These are phyloP conservation scores for Moricandia arvensis DNA, from an alignment of 345 rosid species.

Conservation along the genomic window DNA sequence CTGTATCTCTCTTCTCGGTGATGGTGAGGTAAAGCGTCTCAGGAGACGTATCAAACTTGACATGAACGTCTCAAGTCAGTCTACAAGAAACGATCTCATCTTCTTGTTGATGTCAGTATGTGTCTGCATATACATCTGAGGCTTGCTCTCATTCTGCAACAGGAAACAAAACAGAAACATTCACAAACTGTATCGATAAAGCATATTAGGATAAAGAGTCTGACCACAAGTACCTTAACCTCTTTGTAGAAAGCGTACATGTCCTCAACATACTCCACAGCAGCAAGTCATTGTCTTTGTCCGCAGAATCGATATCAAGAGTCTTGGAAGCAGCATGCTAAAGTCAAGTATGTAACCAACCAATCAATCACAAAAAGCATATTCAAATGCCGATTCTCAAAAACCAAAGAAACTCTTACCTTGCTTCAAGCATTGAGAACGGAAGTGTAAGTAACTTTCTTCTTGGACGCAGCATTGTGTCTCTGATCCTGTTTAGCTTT, in stretches of 20 bases:
- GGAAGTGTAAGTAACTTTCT: not conserved
- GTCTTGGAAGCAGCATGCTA: constrained; percentile 51
- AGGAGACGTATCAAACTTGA: constrained; percentile 73
- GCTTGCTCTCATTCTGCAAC: constrained; percentile 68
- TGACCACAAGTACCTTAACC: constrained; percentile 50
- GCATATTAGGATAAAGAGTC: not conserved
- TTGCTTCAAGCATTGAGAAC: not conserved
- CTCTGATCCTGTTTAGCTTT: not conserved
- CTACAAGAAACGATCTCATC: constrained; percentile 83
- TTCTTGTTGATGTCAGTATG: constrained; percentile 77
- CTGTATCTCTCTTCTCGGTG: constrained; percentile 80
- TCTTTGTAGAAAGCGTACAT: constrained; percentile 82
- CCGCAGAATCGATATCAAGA: constrained; percentile 69
- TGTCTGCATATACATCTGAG: constrained; percentile 57
- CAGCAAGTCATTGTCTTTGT: constrained; percentile 71
- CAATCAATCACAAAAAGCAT: not conserved
- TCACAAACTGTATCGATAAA: not conserved
- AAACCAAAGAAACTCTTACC: not conserved
- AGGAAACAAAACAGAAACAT: not conserved
- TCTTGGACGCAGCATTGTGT: not conserved
- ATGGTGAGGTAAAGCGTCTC: constrained; percentile 95
- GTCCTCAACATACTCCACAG: constrained; percentile 84
- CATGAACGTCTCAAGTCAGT: constrained; percentile 87
- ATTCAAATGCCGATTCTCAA: not conserved
- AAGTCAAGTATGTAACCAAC: constrained; percentile 14